Conservation (phyloP, 768 basidiomycete genomes). For the Tremella mesenterica region DNA sequence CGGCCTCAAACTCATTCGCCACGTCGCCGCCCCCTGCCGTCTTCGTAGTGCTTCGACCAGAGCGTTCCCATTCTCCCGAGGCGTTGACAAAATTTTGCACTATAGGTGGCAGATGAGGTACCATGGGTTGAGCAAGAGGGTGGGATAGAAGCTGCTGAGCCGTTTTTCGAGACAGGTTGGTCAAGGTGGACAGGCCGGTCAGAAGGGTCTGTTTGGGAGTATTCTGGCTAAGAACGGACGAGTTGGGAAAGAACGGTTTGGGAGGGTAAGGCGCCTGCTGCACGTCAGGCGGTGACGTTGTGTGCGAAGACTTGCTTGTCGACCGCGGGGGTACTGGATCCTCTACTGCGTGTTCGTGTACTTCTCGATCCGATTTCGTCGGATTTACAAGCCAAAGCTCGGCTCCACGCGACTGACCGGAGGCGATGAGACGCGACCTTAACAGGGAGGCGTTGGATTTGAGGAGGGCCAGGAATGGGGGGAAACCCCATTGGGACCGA, state of each 20-base stretch:
- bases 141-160: constrained; percentile 93
- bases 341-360: constrained; percentile 57
- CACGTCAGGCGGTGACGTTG: constrained; percentile 13
- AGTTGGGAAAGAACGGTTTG: constrained; percentile 22
- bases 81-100: constrained; percentile 82
- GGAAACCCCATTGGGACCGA: constrained; percentile 62
- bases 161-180: constrained; percentile 81
- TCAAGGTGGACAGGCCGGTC: constrained; percentile 91
- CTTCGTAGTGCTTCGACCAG: constrained; percentile 63
- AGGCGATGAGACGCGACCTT: constrained; percentile 58
- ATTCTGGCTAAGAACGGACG: constrained; percentile 12
- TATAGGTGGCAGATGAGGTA: constrained; percentile 91
- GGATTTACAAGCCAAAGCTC: constrained; percentile 86
- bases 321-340: constrained; percentile 9
- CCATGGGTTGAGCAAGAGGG: constrained; percentile 87
- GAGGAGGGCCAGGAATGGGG: constrained; percentile 71
- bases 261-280: constrained; percentile 23
- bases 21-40: constrained; percentile 24
- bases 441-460: constrained; percentile 68
- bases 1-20: constrained; percentile 92
- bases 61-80: constrained; percentile 64
- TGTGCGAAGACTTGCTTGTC: too few relatives aligned
- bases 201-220: constrained; percentile 53
- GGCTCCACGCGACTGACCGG: constrained; percentile 51
- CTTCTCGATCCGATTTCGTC: constrained; percentile 80